These are phyloP conservation scores for Endothia cerciana DNA, from an alignment of 2,329 filamentous ascomycete genomes.

Conservation along the genomic window DNA sequence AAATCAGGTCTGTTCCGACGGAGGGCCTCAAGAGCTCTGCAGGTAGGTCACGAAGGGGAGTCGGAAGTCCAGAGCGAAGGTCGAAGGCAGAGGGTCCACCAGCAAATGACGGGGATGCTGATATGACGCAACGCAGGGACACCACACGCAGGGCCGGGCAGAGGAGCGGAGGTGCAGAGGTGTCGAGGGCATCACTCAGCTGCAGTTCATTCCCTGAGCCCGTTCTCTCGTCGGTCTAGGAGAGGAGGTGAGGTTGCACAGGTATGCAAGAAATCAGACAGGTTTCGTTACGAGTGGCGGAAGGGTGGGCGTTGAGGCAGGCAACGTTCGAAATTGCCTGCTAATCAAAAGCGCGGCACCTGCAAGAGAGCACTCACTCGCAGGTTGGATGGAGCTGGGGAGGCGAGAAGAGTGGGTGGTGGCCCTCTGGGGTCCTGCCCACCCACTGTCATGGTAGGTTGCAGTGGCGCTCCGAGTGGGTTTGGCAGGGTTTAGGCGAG, in stretches of 20 bases:
- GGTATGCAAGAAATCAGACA: neutral
- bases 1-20: neutral
- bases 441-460: neutral
- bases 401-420: constrained; percentile 3
- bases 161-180: neutral
- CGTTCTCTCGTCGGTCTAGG: neutral
- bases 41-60: neutral
- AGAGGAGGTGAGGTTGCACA: constrained; percentile 3
- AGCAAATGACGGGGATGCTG: neutral
- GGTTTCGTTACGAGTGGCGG: neutral
- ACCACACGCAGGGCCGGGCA: neutral
- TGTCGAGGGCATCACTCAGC: neutral
- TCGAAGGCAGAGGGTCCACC: constrained; percentile 1
- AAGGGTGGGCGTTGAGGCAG: neutral
- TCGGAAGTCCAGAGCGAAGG: neutral
- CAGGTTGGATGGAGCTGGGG: neutral
- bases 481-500: neutral
- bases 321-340: constrained; percentile 1
- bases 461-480: neutral
- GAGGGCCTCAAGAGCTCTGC: neutral
- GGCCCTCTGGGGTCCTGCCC: neutral
- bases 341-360: neutral
- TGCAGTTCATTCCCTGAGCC: neutral
- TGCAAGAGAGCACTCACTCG: neutral
- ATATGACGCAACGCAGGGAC: constrained; percentile 8